Conservation (phyloP, 768 basidiomycete genomes). For the Scleroderma citrinum region DNA sequence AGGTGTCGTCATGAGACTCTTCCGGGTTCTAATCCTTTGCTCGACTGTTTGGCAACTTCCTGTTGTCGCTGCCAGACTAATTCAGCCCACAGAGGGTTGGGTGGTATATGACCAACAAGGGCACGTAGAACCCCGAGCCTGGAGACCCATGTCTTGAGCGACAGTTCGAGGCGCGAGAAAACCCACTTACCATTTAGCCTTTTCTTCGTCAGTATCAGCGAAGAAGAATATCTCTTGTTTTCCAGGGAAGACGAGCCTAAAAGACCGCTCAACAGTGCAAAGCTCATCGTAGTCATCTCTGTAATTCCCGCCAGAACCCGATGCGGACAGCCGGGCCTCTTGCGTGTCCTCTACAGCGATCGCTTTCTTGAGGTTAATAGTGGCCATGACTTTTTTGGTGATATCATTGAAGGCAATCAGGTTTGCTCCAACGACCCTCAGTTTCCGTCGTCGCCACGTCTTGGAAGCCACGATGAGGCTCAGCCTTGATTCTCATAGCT, state of each 20-base stretch:
- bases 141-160: constrained; percentile 5
- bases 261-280: constrained; percentile 74
- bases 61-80: constrained; percentile 79
- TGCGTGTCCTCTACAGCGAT: constrained; percentile 73
- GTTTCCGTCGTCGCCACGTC: constrained; percentile 79
- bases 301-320: constrained; percentile 40
- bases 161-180: neutral
- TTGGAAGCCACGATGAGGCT: constrained; percentile 21
- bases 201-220: constrained; percentile 87
- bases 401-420: constrained; percentile 90
- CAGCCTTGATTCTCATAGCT: neutral
- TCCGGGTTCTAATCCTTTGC: neutral
- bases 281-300: constrained; percentile 56
- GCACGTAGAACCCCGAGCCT: constrained; percentile 86
- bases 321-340: constrained; percentile 41
- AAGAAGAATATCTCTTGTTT: constrained; percentile 84
- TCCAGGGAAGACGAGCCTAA: constrained; percentile 74
- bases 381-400: constrained; percentile 83
- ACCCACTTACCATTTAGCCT: constrained; percentile 67
- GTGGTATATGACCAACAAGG: constrained; percentile 83
- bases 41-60: constrained; percentile 27
- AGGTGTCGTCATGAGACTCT: neutral
- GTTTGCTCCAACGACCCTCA: constrained; percentile 81
- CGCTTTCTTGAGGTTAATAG: constrained; percentile 88
- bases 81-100: constrained; percentile 92